These are phyloP conservation scores for Hanseniaspora osmophila DNA, from an alignment of 805 yeast species.

Conservation along the genomic window DNA sequence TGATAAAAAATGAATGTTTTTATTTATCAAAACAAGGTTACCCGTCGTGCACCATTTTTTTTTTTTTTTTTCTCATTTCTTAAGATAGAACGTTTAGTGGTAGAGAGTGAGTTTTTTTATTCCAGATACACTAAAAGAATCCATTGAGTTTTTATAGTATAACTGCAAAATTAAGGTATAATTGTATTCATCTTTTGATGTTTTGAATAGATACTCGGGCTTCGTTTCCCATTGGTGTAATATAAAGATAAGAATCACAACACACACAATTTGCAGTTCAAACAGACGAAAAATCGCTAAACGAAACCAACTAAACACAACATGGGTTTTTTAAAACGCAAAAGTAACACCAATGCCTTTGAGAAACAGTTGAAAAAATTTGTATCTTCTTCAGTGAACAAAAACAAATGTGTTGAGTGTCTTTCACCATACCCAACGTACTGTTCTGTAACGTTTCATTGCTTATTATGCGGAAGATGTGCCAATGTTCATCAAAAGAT, in stretches of 20 bases:
- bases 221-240: too few relatives aligned
- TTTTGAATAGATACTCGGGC: too few relatives aligned
- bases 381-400: constrained; percentile 43
- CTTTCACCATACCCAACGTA: constrained; percentile 45
- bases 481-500: constrained; percentile 57
- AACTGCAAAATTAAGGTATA: too few relatives aligned
- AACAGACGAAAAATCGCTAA: not conserved
- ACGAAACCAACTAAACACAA: not conserved
- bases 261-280: too few relatives aligned
- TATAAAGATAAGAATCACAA: too few relatives aligned
- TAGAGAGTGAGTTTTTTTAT: too few relatives aligned
- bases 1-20: too few relatives aligned
- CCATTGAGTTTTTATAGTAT: too few relatives aligned
- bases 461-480: constrained; percentile 74
- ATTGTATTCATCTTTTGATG: too few relatives aligned
- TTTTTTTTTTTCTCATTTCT: not conserved
- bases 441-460: constrained; percentile 34
- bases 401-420: constrained; percentile 72
- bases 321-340: not conserved
- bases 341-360: not conserved
- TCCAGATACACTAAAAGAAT: too few relatives aligned
- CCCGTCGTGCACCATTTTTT: too few relatives aligned
- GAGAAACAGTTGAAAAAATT: constrained; percentile 32
- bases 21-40: too few relatives aligned
- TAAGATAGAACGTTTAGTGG: not conserved